phyloP scores from a whole-genome alignment of 306 rosid species.

The Inga oerstediana region DNA sequence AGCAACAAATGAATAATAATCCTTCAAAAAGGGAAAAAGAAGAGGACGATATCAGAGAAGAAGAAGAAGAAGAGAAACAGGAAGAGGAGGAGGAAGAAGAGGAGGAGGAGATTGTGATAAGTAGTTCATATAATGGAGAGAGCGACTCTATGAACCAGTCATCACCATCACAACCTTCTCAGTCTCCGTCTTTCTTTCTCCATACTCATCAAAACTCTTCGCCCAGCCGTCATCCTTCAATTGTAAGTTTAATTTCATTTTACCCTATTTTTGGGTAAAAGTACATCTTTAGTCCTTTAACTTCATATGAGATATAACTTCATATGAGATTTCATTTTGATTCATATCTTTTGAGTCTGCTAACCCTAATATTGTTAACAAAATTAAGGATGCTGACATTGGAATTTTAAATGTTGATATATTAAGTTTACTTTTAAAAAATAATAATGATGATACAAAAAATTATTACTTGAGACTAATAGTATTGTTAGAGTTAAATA shows the following conservation, averaged over 20 bases:
- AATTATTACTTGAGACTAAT: no score
- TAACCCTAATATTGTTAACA: no score
- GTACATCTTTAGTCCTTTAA: no score
- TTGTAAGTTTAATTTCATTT: constrained; percentile 45
- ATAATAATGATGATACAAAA: no score
- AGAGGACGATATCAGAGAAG: constrained; percentile 26
- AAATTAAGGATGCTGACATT: no score
- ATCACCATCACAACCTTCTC: constrained; percentile 30
- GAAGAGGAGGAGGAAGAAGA: not conserved
- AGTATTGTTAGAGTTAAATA: no score
- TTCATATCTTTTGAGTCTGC: no score
- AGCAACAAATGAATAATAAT: constrained; percentile 22
- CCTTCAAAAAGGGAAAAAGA: constrained; percentile 25
- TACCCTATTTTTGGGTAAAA: not conserved
- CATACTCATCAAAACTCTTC: constrained; percentile 31
- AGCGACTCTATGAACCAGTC: constrained; percentile 52
- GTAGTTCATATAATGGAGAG: constrained; percentile 54
- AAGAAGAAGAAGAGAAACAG: not conserved
- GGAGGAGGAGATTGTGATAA: constrained; percentile 35
- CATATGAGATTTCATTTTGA: no score
- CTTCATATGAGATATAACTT: no score
- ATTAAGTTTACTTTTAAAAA: no score
- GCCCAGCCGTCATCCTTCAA: constrained; percentile 46
- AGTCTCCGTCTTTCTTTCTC: constrained; percentile 20
- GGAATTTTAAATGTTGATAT: no score